Evolutionary conservation across 345 rosid genomes (phyloP).

Genomic region (Eucalyptus leucophloia): DNA sequence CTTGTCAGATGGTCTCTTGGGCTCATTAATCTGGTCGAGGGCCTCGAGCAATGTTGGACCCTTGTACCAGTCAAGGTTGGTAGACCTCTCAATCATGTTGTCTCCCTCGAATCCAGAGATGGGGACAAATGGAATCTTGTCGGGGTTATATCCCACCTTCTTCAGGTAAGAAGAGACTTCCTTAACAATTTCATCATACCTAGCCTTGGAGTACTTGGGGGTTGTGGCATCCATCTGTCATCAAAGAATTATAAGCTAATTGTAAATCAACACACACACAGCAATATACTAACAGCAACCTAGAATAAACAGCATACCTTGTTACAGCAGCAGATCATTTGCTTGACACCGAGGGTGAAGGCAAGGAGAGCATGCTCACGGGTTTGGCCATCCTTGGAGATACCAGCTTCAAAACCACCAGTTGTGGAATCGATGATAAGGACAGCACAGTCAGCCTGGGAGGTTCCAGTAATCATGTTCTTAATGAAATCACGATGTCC

Average conservation of each 20-base stretch:
- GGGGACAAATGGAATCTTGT: conserved; percentile 72
- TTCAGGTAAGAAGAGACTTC: conserved; percentile 70
- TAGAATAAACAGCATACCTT: conserved; percentile 16
- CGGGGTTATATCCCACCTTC: conserved; percentile 73
- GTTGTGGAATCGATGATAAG: conserved; percentile 77
- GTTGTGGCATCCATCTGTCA: conserved; percentile 83
- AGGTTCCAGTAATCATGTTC: conserved; percentile 82
- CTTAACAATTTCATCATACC: conserved; percentile 71
- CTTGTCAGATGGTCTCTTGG: conserved; percentile 88
- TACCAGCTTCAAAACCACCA: conserved; percentile 81
- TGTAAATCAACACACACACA: neutral
- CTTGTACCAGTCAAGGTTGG: conserved; percentile 76
- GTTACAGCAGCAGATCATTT: conserved; percentile 88
- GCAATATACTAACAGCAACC: neutral
- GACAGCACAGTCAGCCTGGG: conserved; percentile 76
- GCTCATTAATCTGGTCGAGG: conserved; percentile 53
- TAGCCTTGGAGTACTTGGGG: conserved; percentile 64
- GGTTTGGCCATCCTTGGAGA: conserved; percentile 81
- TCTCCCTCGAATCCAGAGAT: conserved; percentile 84
- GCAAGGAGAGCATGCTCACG: conserved; percentile 87
- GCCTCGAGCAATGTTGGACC: conserved; percentile 78
- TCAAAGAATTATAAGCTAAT: neutral
- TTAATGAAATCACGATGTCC: conserved; percentile 81
- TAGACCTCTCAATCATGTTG: conserved; percentile 78
- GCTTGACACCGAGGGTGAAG: conserved; percentile 85